Conservation (phyloP, 2,329 filamentous ascomycete genomes). For the Ceratocystiopsis minuta region DNA sequence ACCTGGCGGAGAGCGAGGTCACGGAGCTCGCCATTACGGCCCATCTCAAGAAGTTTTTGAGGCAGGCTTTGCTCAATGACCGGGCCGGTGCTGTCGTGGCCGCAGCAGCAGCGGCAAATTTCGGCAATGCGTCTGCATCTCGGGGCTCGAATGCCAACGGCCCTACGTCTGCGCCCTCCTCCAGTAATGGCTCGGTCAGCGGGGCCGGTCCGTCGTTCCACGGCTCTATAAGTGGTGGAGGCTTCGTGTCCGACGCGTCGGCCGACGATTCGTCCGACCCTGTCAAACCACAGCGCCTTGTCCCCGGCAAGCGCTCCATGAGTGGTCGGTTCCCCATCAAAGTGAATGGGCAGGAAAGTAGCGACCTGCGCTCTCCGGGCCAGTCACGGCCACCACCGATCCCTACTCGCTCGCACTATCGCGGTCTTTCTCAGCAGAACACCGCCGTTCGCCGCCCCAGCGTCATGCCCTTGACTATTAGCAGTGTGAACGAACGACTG, state of each 20-base stretch:
- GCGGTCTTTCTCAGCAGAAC: conserved; percentile 53
- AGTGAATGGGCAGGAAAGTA: conserved; percentile 54
- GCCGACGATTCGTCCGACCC: conserved; percentile 52
- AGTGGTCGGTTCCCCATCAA: conserved; percentile 52
- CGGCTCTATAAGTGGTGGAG: too few species aligned
- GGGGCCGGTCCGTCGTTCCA: background rate
- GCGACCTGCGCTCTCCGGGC: conserved; percentile 50
- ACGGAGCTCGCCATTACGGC: conserved; percentile 41
- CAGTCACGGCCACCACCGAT: conserved; percentile 55
- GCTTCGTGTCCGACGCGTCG: conserved; percentile 24
- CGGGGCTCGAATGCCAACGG: background rate
- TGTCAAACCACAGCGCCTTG: conserved; percentile 59
- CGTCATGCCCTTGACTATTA: conserved; percentile 52
- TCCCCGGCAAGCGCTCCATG: conserved; percentile 37
- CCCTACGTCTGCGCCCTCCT: background rate
- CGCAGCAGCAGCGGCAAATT: background rate
- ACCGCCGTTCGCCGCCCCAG: conserved; percentile 47
- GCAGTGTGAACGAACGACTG: conserved; percentile 48
- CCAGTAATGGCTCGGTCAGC: conserved; percentile 1
- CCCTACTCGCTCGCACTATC: conserved; percentile 63
- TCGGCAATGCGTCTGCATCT: background rate
- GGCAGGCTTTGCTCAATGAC: conserved; percentile 29
- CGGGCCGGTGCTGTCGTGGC: conserved; percentile 23
- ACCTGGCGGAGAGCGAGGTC: conserved; percentile 44
- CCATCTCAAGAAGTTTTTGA: conserved; percentile 43